These are phyloP conservation scores for Neurospora sp. DNA, from an alignment of 495 filamentous ascomycete species.

Conservation along the genomic window DNA sequence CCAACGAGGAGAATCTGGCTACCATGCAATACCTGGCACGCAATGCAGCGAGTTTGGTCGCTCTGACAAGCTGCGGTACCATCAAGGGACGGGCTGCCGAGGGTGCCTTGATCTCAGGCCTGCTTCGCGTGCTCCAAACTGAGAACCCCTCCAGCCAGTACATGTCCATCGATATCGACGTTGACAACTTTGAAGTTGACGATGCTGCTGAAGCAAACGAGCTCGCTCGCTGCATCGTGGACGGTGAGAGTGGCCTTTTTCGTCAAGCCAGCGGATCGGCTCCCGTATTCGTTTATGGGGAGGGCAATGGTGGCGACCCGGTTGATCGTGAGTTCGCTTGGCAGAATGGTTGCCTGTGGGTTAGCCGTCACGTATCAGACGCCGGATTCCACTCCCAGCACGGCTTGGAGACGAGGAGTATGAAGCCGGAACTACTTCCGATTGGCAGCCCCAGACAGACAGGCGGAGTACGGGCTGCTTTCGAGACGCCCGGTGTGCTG, in stretches of 20 bases:
- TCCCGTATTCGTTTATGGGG: too few species aligned
- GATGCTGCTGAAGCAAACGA: too few species aligned
- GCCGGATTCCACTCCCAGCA: neutral
- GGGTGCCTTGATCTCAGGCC: too few species aligned
- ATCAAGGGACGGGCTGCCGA: too few species aligned
- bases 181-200: slow-evolving; percentile 1
- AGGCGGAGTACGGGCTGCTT: slow-evolving; percentile 16
- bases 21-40: neutral
- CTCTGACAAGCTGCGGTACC: too few species aligned
- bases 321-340: slow-evolving; percentile 15
- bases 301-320: neutral
- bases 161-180: too few species aligned
- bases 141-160: too few species aligned
- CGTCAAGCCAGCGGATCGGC: too few species aligned
- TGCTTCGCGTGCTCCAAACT: too few species aligned
- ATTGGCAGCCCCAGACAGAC: slow-evolving; percentile 6
- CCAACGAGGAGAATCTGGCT: neutral
- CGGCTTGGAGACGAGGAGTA: slow-evolving; percentile 2
- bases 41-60: neutral
- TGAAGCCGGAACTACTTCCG: too few species aligned
- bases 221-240: too few species aligned
- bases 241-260: too few species aligned
- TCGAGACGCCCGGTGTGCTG: slow-evolving; percentile 19
- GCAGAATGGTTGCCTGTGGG: slow-evolving; percentile 6
- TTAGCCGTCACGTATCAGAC: slow-evolving; percentile 9